phyloP scores from a whole-genome alignment of 176 grass and related monocot genomes.

The Zoysia pacifica region DNA sequence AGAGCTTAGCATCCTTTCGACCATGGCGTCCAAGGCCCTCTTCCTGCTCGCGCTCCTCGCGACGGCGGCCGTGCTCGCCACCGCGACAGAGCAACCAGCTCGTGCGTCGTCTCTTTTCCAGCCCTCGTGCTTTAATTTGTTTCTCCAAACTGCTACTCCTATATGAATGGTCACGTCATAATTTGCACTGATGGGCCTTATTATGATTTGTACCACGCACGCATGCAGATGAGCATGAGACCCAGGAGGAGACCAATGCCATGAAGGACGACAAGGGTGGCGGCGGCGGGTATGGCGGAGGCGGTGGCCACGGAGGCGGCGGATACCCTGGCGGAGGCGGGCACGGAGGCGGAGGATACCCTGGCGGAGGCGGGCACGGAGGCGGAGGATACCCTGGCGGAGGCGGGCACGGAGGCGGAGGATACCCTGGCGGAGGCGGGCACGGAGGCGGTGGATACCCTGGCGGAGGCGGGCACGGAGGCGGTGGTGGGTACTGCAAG shows the following conservation, averaged over 20 bases:
- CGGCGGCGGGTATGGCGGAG: neutral
- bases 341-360: neutral
- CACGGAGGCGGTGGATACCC: neutral
- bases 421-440: neutral
- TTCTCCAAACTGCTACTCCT: too few relatives aligned
- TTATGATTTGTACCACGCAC: too few relatives aligned
- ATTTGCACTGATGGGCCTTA: too few relatives aligned
- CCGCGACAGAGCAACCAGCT: constrained; percentile 25
- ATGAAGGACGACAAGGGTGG: neutral
- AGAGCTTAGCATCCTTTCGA: too few relatives aligned
- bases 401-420: neutral
- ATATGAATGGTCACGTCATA: too few relatives aligned
- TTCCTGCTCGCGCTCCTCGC: constrained; percentile 40
- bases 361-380: neutral
- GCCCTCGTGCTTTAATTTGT: too few relatives aligned
- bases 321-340: neutral
- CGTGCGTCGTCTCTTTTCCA: constrained; percentile 9
- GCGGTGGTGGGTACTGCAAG: neutral
- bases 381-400: too few relatives aligned
- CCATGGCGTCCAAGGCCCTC: constrained; percentile 57
- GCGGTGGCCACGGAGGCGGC: neutral
- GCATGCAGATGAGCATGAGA: neutral
- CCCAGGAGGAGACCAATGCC: neutral
- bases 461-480: neutral
- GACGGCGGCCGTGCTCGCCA: constrained; percentile 17